Conservation (phyloP, 2,329 filamentous ascomycete genomes). For the Sclerotinia nivalis region DNA sequence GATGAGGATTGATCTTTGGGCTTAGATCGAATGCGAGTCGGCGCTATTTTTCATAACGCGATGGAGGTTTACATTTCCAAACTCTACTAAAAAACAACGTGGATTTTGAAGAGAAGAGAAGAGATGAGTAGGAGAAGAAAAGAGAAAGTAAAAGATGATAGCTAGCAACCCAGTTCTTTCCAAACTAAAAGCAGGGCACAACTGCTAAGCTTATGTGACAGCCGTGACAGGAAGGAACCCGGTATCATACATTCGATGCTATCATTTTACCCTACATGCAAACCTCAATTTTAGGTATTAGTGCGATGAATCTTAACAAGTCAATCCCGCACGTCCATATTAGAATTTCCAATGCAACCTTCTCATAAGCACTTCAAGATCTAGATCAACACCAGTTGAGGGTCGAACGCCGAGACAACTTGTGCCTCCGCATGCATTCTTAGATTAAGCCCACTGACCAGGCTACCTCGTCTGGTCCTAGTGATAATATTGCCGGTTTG, state of each 20-base stretch:
- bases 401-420: background rate
- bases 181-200: background rate
- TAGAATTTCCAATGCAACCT: background rate
- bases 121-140: background rate
- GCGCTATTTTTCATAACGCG: background rate
- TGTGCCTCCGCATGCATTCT: background rate
- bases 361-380: background rate
- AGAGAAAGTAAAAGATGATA: background rate
- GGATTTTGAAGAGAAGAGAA: background rate
- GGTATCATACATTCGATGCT: background rate
- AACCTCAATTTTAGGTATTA: background rate
- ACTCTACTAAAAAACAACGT: no score
- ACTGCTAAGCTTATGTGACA: background rate
- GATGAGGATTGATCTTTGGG: background rate
- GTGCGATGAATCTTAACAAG: background rate
- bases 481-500: background rate
- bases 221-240: constrained; percentile 6
- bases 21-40: background rate
- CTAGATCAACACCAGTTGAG: background rate
- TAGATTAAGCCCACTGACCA: background rate
- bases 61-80: background rate
- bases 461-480: no score
- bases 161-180: background rate
- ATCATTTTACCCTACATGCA: background rate
- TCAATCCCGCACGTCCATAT: constrained; percentile 3